These are phyloP conservation scores for Neopestalotiopsis clavispora DNA, from an alignment of 2,329 filamentous ascomycete genomes.

Conservation along the genomic window DNA sequence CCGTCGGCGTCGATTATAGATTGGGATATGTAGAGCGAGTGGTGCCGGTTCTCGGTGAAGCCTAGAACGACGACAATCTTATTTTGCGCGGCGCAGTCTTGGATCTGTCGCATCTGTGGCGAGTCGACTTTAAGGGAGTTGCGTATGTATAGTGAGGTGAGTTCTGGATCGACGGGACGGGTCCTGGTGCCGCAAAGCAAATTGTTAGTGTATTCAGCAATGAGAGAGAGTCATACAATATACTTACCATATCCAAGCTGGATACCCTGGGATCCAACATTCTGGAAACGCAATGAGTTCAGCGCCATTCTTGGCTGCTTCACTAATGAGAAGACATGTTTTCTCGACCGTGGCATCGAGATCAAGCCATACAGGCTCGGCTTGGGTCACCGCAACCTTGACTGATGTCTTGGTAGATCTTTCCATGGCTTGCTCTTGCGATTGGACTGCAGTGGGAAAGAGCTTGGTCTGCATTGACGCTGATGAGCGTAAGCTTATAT, in stretches of 20 bases:
- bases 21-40: slow-evolving; percentile 51
- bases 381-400: slow-evolving; percentile 54
- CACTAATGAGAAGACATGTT: slow-evolving; percentile 51
- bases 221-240: no score
- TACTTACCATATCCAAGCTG: slow-evolving; percentile 47
- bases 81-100: slow-evolving; percentile 35
- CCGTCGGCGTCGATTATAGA: slow-evolving; percentile 47
- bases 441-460: not conserved
- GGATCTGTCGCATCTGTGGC: slow-evolving; percentile 41
- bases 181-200: not conserved
- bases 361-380: slow-evolving; percentile 60
- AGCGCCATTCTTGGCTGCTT: slow-evolving; percentile 51
- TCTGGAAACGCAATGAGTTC: slow-evolving; percentile 53
- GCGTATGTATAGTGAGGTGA: slow-evolving; percentile 35
- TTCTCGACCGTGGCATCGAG: slow-evolving; percentile 51
- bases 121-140: slow-evolving; percentile 36
- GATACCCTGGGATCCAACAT: slow-evolving; percentile 51
- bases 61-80: slow-evolving; percentile 46
- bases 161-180: slow-evolving; percentile 33
- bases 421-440: not conserved
- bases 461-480: no score
- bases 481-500: no score
- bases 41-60: slow-evolving; percentile 43
- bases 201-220: no score
- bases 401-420: slow-evolving; percentile 21